Conservation (phyloP, 192 early-diverging fungal genomes). For the Obelidium mucronatum region DNA sequence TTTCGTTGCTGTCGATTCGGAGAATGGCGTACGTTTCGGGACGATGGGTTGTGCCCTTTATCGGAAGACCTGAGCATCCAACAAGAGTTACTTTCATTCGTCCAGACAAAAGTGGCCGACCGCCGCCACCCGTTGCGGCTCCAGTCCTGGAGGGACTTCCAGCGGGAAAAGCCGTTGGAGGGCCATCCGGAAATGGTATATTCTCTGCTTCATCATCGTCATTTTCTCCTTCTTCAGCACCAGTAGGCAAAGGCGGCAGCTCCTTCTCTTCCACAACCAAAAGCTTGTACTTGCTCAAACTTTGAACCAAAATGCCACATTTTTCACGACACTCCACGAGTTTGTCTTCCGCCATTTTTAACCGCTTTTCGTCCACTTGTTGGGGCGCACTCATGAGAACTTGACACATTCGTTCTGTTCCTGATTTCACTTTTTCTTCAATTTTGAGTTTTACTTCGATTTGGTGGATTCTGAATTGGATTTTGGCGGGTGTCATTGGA, state of each 20-base stretch:
- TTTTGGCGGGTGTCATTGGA: constrained; percentile 56
- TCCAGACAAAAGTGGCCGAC: constrained; percentile 31
- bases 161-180: background rate
- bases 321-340: constrained; percentile 54
- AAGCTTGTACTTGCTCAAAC: constrained; percentile 84
- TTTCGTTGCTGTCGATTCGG: constrained; percentile 82
- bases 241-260: constrained; percentile 23
- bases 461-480: constrained; percentile 79
- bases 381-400: constrained; percentile 36
- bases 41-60: too few species aligned
- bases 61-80: too few species aligned
- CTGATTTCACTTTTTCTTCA: constrained; percentile 88
- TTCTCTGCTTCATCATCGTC: background rate
- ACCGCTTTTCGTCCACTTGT: constrained; percentile 39
- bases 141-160: background rate
- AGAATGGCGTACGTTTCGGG: constrained; percentile 79
- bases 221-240: background rate
- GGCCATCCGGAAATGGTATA: background rate
- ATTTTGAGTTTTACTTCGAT: constrained; percentile 92
- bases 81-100: constrained; percentile 47
- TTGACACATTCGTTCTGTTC: constrained; percentile 72
- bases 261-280: constrained; percentile 79
- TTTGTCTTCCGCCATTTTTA: constrained; percentile 52
- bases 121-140: background rate
- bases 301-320: constrained; percentile 49